Evolutionary conservation across 1,284 basidiomycete species (phyloP), one percentile per base, ranked within the genome.

Genomic region (Leccinum subatratum): DNA sequence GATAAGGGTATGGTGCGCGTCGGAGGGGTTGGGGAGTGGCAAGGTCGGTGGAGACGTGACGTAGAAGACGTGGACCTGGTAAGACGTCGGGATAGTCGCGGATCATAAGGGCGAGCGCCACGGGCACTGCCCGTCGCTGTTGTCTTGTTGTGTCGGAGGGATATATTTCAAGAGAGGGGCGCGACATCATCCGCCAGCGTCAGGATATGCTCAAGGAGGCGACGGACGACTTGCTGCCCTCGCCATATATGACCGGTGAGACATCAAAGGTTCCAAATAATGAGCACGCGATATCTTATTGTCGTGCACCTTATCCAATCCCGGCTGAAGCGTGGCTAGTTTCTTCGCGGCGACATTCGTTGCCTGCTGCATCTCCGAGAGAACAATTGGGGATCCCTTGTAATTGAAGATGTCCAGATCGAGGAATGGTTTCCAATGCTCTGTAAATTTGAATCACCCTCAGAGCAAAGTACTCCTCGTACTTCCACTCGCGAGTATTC

Each of bases 81-180:
- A 88, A 82, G 61, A 87, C 82, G 72, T 95, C 93, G 4, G 93
- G 93, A 74, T 96, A 97, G 77, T 98, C 95, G 66, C 92, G 87
- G 69, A 97, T 94, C 93, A 97, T 95, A 63, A 96, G 83, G 0
- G 95, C 94, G 20, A 97, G 82, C 0, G 93, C 91, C 3, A 97
- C 94, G 2, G 91, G 93, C 22, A 6, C 93, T 93, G 1, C 94
- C 93, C 0, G 90, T 85, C 1, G 88, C 84, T 51, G 85, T 87
- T 71, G 84, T 76, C 39, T 42, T 1, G 39, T 42, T 42, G 39
- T 42, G 39, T 42, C 39, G 39, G 39, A 42, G 39, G 39, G 39
- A 42, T 42, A 42, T 42, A 42, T 42, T 42, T 42, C 39, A 42
- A 42, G 39, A 42, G 39, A 42, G 39, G 3, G 3, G 37, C 37